Conservation (phyloP, 225 moss, liverwort and hornwort species). For the Marchantia polymorpha region DNA sequence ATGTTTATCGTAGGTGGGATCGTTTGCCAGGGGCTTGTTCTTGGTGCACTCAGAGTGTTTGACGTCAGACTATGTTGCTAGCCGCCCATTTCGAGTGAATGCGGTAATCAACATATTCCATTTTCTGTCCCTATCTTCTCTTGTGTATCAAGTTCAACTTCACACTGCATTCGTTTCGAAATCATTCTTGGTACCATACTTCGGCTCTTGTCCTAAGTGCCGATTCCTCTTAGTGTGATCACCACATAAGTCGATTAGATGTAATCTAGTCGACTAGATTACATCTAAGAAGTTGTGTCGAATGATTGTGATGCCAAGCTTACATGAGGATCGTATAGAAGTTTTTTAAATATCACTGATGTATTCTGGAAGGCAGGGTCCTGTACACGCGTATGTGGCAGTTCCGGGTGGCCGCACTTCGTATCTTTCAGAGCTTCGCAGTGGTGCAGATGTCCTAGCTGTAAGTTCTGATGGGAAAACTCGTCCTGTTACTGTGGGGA, state of each 20-base stretch:
- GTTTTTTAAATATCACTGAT: not conserved
- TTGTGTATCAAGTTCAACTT: not conserved
- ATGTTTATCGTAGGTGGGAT: conserved; percentile 62
- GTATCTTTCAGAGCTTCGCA: conserved; percentile 83
- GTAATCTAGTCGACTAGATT: too few relatives aligned
- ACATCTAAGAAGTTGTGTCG: too few relatives aligned
- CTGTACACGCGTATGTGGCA: conserved; percentile 91
- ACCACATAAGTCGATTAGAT: too few relatives aligned
- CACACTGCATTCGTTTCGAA: not conserved
- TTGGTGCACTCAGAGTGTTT: conserved; percentile 95
- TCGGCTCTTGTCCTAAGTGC: too few relatives aligned
- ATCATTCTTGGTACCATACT: too few relatives aligned
- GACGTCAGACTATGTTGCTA: conserved; percentile 56
- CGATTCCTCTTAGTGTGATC: too few relatives aligned
- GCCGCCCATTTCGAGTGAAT: conserved; percentile 92
- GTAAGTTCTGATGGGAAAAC: conserved; percentile 74
- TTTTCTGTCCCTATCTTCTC: not conserved
- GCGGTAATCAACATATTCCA: conserved; percentile 47
- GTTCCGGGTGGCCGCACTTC: conserved; percentile 86
- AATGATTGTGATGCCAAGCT: too few relatives aligned
- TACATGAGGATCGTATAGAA: too few relatives aligned
- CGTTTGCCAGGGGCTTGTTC: conserved; percentile 88
- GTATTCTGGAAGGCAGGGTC: conserved; percentile 54
- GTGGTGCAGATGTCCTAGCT: conserved; percentile 81
- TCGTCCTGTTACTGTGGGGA: conserved; percentile 70